Evolutionary conservation across 495 filamentous ascomycete species (phyloP).

Genomic region (Aspergillus coremiiformis): DNA sequence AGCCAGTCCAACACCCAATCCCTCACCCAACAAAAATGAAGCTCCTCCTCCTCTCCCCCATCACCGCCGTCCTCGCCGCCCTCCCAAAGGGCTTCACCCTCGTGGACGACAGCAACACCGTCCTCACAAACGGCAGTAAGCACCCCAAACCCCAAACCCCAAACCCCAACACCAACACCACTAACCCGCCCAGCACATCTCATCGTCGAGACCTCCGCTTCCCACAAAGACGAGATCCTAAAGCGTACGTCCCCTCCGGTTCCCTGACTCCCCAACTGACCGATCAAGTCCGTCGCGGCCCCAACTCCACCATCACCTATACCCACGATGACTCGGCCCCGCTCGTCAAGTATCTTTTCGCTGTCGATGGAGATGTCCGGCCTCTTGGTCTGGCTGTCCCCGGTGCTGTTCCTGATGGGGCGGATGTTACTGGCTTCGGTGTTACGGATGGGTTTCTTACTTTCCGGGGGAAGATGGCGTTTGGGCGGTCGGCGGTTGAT

Average conservation of each 20-base stretch:
- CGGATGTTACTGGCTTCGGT: constrained; percentile 20
- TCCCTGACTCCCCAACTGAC: too few species aligned
- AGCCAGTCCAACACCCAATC: background rate
- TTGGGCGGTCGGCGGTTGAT: constrained; percentile 18
- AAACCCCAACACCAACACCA: background rate
- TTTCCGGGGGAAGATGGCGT: constrained; percentile 20
- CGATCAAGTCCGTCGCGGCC: too few species aligned
- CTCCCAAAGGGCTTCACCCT: constrained; percentile 29
- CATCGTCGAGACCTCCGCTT: constrained; percentile 17
- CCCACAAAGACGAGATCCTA: constrained; percentile 15
- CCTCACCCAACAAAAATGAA: constrained; percentile 21
- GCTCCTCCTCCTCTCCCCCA: constrained; percentile 22
- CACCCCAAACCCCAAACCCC: background rate
- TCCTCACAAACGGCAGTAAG: constrained; percentile 30
- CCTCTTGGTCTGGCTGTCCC: constrained; percentile 25
- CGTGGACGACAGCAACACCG: constrained; percentile 24
- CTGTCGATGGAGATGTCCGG: constrained; percentile 17
- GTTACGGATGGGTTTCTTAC: constrained; percentile 25
- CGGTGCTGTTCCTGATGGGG: constrained; percentile 21
- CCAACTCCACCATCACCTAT: constrained; percentile 19
- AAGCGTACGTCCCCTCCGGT: constrained; percentile 18
- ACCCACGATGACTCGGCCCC: constrained; percentile 21
- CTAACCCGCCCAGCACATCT: constrained; percentile 10
- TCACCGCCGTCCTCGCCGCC: constrained; percentile 20
- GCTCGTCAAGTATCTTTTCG: constrained; percentile 27